Evolutionary conservation across 805 yeast genomes (phyloP).

Genomic region (Clavispora asparagi): DNA sequence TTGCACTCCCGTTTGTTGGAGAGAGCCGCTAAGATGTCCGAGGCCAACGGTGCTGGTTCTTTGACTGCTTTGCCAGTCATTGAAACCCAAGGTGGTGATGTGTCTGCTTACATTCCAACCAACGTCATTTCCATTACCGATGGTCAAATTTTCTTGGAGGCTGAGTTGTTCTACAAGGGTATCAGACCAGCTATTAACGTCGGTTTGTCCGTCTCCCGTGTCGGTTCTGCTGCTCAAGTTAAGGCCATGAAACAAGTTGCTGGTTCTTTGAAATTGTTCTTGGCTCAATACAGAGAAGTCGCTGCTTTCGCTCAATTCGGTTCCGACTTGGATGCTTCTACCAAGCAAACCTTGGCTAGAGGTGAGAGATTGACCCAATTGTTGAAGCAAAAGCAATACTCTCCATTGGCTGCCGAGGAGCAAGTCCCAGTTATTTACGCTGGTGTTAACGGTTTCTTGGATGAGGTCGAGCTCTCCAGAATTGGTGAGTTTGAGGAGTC

Average conservation of each 20-base stretch:
- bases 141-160: constrained; percentile 98
- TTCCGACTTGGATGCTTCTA: constrained; percentile 99
- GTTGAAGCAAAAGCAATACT: constrained; percentile 95
- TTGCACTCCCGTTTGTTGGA: constrained; percentile 91
- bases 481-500: constrained; percentile 88
- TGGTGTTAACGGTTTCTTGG: constrained; percentile 99
- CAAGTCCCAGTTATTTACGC: constrained; percentile 98
- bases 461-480: constrained; percentile 75
- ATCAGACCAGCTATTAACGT: constrained; percentile 99
- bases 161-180: constrained; percentile 99
- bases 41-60: constrained; percentile 85
- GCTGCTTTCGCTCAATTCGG: constrained; percentile 99
- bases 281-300: constrained; percentile 99
- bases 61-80: constrained; percentile 94
- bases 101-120: constrained; percentile 95
- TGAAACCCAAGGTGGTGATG: constrained; percentile 99
- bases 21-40: constrained; percentile 97
- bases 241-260: constrained; percentile 99
- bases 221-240: constrained; percentile 99
- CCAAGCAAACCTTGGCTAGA: constrained; percentile 97
- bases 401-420: constrained; percentile 97
- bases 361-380: constrained; percentile 99
- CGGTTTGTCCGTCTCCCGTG: constrained; percentile 99
- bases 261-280: constrained; percentile 99
- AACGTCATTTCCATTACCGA: constrained; percentile 96